Conservation (phyloP, 1,139 yeast genomes). For the Yamadazyma dendronema region DNA sequence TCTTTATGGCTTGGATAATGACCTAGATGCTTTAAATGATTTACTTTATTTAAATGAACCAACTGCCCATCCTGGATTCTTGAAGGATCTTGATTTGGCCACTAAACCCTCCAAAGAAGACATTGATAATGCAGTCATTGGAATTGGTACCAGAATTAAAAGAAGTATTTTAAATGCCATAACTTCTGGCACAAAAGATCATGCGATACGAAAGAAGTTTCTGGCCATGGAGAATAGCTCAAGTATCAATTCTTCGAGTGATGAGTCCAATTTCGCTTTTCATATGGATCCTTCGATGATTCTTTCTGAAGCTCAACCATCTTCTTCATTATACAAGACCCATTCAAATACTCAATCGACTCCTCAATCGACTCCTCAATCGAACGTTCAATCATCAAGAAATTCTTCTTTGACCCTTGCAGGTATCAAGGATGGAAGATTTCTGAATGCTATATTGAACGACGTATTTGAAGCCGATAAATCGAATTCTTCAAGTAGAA, state of each 20-base stretch:
- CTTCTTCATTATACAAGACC: constrained; percentile 9
- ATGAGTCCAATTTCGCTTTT: constrained; percentile 32
- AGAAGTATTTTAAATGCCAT: constrained; percentile 59
- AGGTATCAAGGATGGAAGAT: constrained; percentile 32
- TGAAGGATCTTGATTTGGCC: constrained; percentile 8
- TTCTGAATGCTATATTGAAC: constrained; percentile 26
- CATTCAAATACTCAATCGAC: constrained; percentile 10
- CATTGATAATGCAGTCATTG: constrained; percentile 69
- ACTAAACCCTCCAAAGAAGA: constrained; percentile 17
- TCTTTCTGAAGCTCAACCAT: constrained; percentile 30
- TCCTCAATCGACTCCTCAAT: too few relatives aligned
- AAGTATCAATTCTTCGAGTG: constrained; percentile 29
- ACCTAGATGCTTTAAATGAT: constrained; percentile 38
- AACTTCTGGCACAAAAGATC: constrained; percentile 29
- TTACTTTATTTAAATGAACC: constrained; percentile 33
- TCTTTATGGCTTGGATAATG: constrained; percentile 53
- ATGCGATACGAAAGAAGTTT: constrained; percentile 25
- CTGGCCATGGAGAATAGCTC: constrained; percentile 25
- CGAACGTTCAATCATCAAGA: constrained; percentile 15
- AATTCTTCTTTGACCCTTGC: constrained; percentile 29
- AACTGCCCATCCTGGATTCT: constrained; percentile 6
- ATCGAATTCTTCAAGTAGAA: constrained; percentile 23
- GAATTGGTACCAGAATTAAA: constrained; percentile 67
- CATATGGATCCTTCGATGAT: constrained; percentile 24
- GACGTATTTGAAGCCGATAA: constrained; percentile 35